Evolutionary conservation across 805 yeast genomes (phyloP), one percentile per base, ranked within the genome.

Genomic region (Huiozyma sinensis): DNA sequence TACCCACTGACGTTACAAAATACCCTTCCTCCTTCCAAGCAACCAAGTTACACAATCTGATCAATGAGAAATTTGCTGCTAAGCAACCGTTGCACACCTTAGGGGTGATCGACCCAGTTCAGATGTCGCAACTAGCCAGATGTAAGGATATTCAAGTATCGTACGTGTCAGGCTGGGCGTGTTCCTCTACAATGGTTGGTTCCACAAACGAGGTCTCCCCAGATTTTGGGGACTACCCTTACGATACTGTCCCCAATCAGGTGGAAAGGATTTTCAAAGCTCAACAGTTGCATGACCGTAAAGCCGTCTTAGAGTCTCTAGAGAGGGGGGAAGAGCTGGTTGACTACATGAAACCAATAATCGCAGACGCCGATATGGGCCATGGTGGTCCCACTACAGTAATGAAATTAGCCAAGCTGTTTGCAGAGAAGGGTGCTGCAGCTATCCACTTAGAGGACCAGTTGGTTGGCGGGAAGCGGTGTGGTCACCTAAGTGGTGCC

Each of bases 311-410:
- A 44, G 68, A 67, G 41, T 54, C 53, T 28, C 55, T 61, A 39
- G 47, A 50, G 5, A 42, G 50, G 12, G 52, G 45, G 5, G 62
- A 48, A 5, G 30, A 37, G 1, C 53, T 56, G 44, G 53, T 65
- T n/a, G 80, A 77, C 51, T 78, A 77, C 51, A 51, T 77, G 53
- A 66, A 75, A 45, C 83, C 83, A 11, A 76, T 78, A 42, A 72
- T 78, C 49, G 83, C 83, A 3, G 83, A 78, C 55, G 83, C 74
- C 3, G 83, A 78, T 49, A 77, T 80, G 52, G 83, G 83, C 3
- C 81, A 76, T 55, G 83, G 83, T 13, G 81, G 82, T 9, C 60
- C 71, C 10, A 73, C 77, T 3, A 69, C 81, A 0, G 79, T 77
- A 4, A 77, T 78, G 83, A 78, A 78, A 54, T 60, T 77, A 44